Percentiles rank a stretch among this genome's conserved stretches.
Evolutionary conservation across 352 stramenopile species (phyloP).

Genomic region (Pythium phragmiticola): DNA sequence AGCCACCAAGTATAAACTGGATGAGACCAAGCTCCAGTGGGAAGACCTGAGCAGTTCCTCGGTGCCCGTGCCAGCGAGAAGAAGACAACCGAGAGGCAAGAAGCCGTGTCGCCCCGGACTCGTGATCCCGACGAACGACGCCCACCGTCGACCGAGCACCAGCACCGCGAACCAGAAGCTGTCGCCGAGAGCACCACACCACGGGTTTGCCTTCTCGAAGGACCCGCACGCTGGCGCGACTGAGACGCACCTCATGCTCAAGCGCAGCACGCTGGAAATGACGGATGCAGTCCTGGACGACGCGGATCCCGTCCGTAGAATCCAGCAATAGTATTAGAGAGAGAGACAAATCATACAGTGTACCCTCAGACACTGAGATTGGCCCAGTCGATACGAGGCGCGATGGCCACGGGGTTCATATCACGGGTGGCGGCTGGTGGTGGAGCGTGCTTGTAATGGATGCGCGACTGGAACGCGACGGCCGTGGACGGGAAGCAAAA

Average conservation of each 20-base stretch:
- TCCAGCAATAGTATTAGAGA: neutral
- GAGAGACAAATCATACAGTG: neutral
- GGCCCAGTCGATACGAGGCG: neutral
- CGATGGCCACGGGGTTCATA: neutral
- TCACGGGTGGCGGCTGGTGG: neutral
- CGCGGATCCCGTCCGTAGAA: too few species aligned
- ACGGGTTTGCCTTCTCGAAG: slow-evolving; percentile 76
- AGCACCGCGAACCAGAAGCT: slow-evolving; percentile 25
- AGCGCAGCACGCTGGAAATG: slow-evolving; percentile 8
- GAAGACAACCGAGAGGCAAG: slow-evolving; percentile 6
- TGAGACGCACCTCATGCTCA: slow-evolving; percentile 44
- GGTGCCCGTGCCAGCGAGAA: slow-evolving; percentile 40
- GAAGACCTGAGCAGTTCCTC: slow-evolving; percentile 62
- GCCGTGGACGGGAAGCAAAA: neutral
- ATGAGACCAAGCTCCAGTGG: slow-evolving; percentile 54
- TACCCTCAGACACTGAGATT: neutral
- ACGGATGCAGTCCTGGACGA: neutral
- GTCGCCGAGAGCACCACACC: slow-evolving; percentile 40
- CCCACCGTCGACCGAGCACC: slow-evolving; percentile 8
- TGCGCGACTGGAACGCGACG: slow-evolving; percentile 13
- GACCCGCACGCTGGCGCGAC: slow-evolving; percentile 52
- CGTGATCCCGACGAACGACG: slow-evolving; percentile 37
- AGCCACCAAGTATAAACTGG: slow-evolving; percentile 63
- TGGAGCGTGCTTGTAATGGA: neutral
- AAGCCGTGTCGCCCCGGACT: slow-evolving; percentile 29